Evolutionary conservation across 2,329 filamentous ascomycete species (phyloP).

Genomic region (Colletotrichum echinochloae): DNA sequence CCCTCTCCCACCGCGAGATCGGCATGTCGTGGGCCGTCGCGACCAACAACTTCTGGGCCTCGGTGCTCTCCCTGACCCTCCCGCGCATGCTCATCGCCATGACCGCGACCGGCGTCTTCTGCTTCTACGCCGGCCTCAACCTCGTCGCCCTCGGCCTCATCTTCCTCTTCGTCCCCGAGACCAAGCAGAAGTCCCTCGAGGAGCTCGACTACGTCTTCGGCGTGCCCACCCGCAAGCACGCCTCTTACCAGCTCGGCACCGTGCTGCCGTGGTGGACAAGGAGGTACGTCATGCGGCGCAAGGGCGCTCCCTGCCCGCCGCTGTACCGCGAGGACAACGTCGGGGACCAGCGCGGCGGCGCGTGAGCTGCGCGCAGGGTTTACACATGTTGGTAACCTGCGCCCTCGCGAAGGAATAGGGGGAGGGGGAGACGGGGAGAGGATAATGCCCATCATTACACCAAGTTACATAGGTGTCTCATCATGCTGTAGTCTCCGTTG

Average conservation of each 20-base stretch:
- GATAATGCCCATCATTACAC: neutral
- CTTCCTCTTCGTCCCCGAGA: constrained; percentile 63
- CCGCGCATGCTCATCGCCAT: constrained; percentile 59
- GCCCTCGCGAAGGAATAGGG: fast-evolving
- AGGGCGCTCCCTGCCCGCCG: constrained; percentile 50
- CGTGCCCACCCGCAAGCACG: constrained; percentile 68
- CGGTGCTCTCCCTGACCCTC: constrained; percentile 64
- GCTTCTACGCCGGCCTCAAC: constrained; percentile 62
- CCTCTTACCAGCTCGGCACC: constrained; percentile 67
- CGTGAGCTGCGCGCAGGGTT: neutral
- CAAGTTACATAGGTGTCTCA: neutral
- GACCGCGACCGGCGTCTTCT: constrained; percentile 53
- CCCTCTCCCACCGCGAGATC: constrained; percentile 71
- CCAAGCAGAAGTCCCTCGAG: constrained; percentile 63
- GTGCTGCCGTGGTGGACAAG: constrained; percentile 72
- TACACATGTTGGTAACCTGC: neutral
- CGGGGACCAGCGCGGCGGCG: neutral
- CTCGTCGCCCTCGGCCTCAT: constrained; percentile 59
- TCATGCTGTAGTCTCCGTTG: neutral
- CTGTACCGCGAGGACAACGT: constrained; percentile 22
- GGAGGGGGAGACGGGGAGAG: neutral
- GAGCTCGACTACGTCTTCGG: constrained; percentile 71
- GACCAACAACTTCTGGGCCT: constrained; percentile 67
- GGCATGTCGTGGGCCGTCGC: constrained; percentile 74
- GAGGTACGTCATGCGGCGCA: constrained; percentile 66